A percentile compares a stretch with the other conserved stretches of the same genome.
phyloP scores from a whole-genome alignment of 1,284 basidiomycete genomes.

The Cutaneotrichosporon arboriforme region DNA sequence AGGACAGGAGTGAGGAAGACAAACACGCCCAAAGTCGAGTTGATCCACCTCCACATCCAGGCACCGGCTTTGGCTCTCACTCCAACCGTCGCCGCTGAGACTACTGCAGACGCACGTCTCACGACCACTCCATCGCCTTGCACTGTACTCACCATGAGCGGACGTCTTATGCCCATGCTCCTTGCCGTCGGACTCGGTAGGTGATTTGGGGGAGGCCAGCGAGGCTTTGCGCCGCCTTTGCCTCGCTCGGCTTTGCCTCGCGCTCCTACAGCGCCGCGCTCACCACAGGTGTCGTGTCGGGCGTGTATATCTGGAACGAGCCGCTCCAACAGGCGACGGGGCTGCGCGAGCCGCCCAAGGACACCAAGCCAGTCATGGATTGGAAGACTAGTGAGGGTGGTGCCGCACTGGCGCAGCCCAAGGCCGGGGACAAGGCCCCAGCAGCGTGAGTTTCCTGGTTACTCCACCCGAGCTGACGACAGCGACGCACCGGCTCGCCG shows the following conservation, averaged over 20 bases:
- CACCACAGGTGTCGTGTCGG: slow-evolving; percentile 29
- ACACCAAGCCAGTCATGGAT: background rate
- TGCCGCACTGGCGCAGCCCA: background rate
- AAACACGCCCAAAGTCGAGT: background rate
- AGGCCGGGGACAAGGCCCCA: background rate
- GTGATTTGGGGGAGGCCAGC: too few species aligned
- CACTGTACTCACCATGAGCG: slow-evolving; percentile 16
- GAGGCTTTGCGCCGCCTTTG: background rate
- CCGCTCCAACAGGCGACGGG: slow-evolving; percentile 33
- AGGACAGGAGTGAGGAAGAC: background rate
- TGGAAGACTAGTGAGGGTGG: background rate
- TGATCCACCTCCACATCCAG: slow-evolving; percentile 1
- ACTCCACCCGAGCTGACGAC: background rate
- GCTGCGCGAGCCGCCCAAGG: slow-evolving; percentile 16
- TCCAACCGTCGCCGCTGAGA: too few species aligned
- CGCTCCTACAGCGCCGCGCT: background rate
- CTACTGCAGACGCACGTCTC: too few species aligned
- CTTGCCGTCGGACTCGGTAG: slow-evolving; percentile 29
- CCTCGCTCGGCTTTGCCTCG: background rate
- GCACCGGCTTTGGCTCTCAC: background rate
- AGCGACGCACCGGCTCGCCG: background rate
- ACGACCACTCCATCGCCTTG: too few species aligned
- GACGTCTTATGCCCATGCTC: slow-evolving; percentile 22
- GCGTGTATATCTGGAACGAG: slow-evolving; percentile 33
- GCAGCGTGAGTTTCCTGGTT: background rate